Base-by-base conservation (phyloP, 73 alveolate species). In the Tetrahymena elliotti region DNA sequence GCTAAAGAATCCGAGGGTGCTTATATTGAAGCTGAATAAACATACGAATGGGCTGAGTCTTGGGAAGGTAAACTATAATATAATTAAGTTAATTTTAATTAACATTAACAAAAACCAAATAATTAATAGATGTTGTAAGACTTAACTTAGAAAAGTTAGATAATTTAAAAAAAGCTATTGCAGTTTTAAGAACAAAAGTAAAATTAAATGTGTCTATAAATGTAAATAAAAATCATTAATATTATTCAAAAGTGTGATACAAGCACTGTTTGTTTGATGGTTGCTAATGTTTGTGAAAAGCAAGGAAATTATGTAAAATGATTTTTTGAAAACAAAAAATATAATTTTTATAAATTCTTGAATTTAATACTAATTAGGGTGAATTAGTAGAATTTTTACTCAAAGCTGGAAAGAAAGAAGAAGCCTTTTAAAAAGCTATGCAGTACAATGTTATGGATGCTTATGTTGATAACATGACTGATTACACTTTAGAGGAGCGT, bases 1-100 rank as follows among this genome's bases (percentile, higher is more conserved):
- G 99, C 99, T 95, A 99, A 99, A 95, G 99, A 99, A 95, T 96
- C 97, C 35, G 99, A 99, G 92, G 98, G 98, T 38, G 96, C 98
- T 37, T 98, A 94, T 93, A 96, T 96, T 95, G 99, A 99, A 84
- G 99, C 99, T 2, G 99, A 98, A 95, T 96, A 97, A 82, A 99
- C 99, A 16, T 99, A 98, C 95, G 99, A 98, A 88, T 96, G 97
- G 15, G 99, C 99, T 0, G 97, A 97, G 38, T 99, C 99, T 93
- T 99, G 97, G 98, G 99, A 99, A 96, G 97, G 97, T 68, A 68
- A n/a, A 40, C 54, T n/a, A 24, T 27, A 22, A 27, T n/a, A 68
- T 68, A 22, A 22, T n/a, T 16, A 27, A 6, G n/a, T 22, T 24
- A 52, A 52, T 52, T 52, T 8, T 5, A 27, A 27, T 31, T 27